Evolutionary conservation across 1,284 basidiomycete species (phyloP), one percentile per base, ranked within the genome.

Genomic region (Cystobasidium pallidum): DNA sequence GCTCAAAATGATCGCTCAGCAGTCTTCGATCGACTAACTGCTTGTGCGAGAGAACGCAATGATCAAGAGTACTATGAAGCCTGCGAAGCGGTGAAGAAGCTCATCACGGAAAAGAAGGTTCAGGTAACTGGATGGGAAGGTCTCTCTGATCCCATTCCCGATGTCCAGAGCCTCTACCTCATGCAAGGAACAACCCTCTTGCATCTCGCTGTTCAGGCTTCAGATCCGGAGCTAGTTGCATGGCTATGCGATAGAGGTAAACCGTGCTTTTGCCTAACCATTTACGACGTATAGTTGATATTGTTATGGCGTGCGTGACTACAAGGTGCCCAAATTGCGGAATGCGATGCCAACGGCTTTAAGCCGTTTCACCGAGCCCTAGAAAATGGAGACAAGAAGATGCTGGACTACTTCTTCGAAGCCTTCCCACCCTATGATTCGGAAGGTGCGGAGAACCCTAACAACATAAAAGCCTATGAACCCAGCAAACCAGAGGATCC

Each of bases 241-340:
- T 90, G 88, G 88, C 84, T 91, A 11, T 85, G 87, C 78, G 82
- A 84, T 2, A 88, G 90, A 78, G 86, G 86, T 77, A 70, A n/a
- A n/a, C 8, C 15, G 3, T n/a, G 43, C 11, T 6, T 45, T 3
- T 45, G 11, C 8, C n/a, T 39, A 39, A 6, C 13, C 36, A 39
- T 39, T n/a, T n/a, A n/a, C n/a, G n/a, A n/a, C n/a, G n/a, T n/a
- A n/a, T n/a, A n/a, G n/a, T n/a, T n/a, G n/a, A n/a, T n/a, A n/a
- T n/a, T n/a, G n/a, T n/a, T n/a, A n/a, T n/a, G n/a, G n/a, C n/a
- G n/a, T n/a, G n/a, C n/a, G n/a, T n/a, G n/a, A n/a, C n/a, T n/a
- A n/a, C n/a, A n/a, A 90, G 89, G 86, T 80, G 88, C 88, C 58
- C 87, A 89, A 74, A 82, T 85, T 26, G 88, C 89, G 72, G 89